phyloP scores from a whole-genome alignment of 2,329 filamentous ascomycete genomes.

The Microcyclospora tardicrescens region DNA sequence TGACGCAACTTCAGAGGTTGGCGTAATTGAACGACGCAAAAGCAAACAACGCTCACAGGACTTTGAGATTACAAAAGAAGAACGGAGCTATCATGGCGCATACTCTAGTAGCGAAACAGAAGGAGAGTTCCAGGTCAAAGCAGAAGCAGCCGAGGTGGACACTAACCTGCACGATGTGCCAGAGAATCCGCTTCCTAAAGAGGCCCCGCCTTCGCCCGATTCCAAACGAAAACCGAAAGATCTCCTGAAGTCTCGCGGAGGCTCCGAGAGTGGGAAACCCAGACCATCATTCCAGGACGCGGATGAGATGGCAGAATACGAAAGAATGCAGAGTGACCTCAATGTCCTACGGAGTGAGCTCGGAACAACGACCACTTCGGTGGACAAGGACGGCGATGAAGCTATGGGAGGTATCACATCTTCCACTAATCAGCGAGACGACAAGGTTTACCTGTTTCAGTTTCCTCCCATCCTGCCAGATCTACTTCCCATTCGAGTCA shows the following conservation, averaged over 20 bases:
- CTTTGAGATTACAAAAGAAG: conserved; percentile 29
- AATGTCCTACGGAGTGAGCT: conserved; percentile 32
- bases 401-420: conserved; percentile 22
- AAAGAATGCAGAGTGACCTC: conserved; percentile 27
- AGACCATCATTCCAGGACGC: conserved; percentile 6
- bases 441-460: conserved; percentile 50
- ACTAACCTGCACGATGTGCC: conserved; percentile 4
- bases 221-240: conserved; percentile 18
- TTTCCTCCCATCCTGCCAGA: conserved; percentile 50
- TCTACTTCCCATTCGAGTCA: conserved; percentile 30
- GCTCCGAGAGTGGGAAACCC: conserved; percentile 30
- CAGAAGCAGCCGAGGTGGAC: conserved; percentile 40
- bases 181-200: conserved; percentile 8
- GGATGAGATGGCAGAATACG: background rate
- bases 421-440: conserved; percentile 25
- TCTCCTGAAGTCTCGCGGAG: no score
- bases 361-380: conserved; percentile 14
- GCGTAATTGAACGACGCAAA: conserved; percentile 15
- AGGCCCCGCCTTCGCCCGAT: conserved; percentile 23
- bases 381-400: conserved; percentile 31
- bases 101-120: conserved; percentile 31
- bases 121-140: conserved; percentile 32
- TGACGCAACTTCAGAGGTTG: conserved; percentile 13
- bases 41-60: conserved; percentile 29
- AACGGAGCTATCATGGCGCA: conserved; percentile 31